Conservation (phyloP, 176 grass and related monocot species). For the Leersia perrieri region DNA sequence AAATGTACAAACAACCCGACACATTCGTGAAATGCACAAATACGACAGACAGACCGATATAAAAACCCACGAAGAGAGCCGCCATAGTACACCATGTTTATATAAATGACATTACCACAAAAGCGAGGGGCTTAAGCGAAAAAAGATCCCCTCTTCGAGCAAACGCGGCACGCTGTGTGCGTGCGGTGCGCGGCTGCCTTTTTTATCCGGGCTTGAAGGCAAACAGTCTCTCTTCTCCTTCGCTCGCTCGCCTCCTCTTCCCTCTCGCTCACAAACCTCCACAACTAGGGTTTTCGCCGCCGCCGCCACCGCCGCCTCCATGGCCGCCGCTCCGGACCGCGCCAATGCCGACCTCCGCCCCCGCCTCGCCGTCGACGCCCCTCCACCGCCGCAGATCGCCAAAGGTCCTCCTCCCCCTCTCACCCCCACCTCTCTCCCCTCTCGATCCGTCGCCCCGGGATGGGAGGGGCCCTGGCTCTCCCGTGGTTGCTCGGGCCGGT, state of each 20-base stretch:
- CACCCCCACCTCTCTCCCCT: not conserved
- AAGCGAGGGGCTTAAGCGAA: not conserved
- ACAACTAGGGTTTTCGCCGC: constrained; percentile 58
- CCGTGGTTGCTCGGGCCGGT: not conserved
- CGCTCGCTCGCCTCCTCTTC: constrained; percentile 22
- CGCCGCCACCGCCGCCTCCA: constrained; percentile 21
- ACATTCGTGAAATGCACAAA: not conserved
- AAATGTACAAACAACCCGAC: not conserved
- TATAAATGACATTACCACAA: not conserved
- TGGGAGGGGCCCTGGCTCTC: constrained; percentile 38
- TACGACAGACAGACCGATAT: not conserved
- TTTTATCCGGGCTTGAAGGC: constrained; percentile 45
- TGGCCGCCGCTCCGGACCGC: constrained; percentile 58
- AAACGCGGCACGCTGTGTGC: constrained; percentile 24
- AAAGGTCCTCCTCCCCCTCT: constrained; percentile 58
- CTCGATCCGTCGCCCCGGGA: constrained; percentile 7
- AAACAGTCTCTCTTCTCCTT: not conserved
- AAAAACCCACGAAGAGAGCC: too few relatives aligned
- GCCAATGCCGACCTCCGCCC: constrained; percentile 59
- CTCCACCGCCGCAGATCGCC: constrained; percentile 49
- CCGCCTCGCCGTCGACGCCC: constrained; percentile 61
- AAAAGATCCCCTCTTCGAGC: constrained; percentile 3
- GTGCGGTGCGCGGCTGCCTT: not conserved
- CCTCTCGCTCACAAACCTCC: too few relatives aligned
- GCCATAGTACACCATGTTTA: not conserved